phyloP scores from a whole-genome alignment of 768 basidiomycete species.

The Gymnopilus junonius region DNA sequence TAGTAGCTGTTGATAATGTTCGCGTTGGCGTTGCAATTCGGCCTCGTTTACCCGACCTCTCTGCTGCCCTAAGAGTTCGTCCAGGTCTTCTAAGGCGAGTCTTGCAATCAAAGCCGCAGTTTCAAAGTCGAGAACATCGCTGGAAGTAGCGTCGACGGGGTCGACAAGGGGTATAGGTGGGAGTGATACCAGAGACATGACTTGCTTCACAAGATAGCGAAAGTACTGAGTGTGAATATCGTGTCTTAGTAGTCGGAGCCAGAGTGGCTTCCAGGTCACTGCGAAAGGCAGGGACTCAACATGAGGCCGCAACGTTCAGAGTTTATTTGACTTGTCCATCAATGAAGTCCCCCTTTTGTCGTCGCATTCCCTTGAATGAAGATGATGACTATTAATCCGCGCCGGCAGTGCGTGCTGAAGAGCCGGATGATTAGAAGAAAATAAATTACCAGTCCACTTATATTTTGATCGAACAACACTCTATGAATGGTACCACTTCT shows the following conservation, averaged over 20 bases:
- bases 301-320: not conserved
- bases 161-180: not conserved
- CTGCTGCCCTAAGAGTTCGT: constrained; percentile 18
- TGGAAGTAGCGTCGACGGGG: not conserved
- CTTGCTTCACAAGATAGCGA: not conserved
- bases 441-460: not conserved
- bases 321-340: not conserved
- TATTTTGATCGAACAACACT: not conserved
- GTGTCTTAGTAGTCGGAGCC: not conserved
- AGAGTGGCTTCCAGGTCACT: not conserved
- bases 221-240: not conserved
- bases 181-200: not conserved
- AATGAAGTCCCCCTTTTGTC: not conserved
- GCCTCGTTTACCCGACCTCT: constrained; percentile 45
- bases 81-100: constrained; percentile 46
- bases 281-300: not conserved
- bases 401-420: not conserved
- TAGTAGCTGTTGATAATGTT: constrained; percentile 35
- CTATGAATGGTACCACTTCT: constrained; percentile 68
- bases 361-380: not conserved
- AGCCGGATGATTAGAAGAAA: not conserved
- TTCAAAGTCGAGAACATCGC: constrained; percentile 32
- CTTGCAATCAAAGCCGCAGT: constrained; percentile 45
- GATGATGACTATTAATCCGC: not conserved
- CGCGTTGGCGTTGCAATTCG: constrained; percentile 40